Conservation (phyloP, 2,329 filamentous ascomycete species). For the Monosporascus sp. region DNA sequence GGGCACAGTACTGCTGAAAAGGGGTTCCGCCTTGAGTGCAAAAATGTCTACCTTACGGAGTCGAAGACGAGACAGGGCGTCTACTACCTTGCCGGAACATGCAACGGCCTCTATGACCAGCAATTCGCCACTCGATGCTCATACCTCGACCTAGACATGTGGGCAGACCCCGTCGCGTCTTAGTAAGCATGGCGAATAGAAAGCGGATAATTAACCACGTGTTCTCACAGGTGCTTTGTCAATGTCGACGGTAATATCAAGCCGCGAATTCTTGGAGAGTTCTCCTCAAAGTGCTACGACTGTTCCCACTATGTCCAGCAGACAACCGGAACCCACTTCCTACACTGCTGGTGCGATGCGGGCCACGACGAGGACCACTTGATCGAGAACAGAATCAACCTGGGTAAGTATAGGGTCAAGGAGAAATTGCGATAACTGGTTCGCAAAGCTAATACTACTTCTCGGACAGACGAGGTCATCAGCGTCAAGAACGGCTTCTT, state of each 20-base stretch:
- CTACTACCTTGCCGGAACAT: conserved; percentile 7
- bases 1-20: not conserved
- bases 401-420: not conserved
- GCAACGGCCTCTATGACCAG: conserved; percentile 2
- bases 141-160: conserved; percentile 9
- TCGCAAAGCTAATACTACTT: not conserved
- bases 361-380: not conserved
- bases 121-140: conserved; percentile 4
- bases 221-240: conserved; percentile 4
- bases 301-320: not conserved
- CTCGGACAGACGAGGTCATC: conserved; percentile 3
- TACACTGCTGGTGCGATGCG: not conserved
- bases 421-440: no score
- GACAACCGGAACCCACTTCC: not conserved
- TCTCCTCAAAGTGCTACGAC: not conserved
- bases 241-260: conserved; percentile 6
- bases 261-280: conserved; percentile 1
- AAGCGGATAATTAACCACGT: not conserved
- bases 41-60: not conserved
- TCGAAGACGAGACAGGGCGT: conserved; percentile 1
- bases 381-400: not conserved
- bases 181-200: not conserved
- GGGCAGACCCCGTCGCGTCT: not conserved
- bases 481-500: conserved; percentile 10
- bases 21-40: not conserved